phyloP scores from a whole-genome alignment of 2,329 filamentous ascomycete species.

The Colletotrichum echinochloae region DNA sequence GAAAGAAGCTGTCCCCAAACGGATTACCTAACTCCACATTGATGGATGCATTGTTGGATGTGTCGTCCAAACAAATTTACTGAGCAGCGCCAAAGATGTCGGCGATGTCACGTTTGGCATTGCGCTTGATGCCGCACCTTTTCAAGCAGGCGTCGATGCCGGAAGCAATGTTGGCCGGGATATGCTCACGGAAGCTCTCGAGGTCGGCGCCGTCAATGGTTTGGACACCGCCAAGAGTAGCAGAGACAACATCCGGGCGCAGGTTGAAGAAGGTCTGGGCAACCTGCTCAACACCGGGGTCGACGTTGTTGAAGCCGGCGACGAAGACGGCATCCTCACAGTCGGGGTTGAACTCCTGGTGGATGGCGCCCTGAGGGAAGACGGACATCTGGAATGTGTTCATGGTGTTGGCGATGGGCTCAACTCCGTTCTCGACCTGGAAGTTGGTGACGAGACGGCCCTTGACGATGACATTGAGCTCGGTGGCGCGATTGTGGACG shows the following conservation, averaged over 20 bases:
- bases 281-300: constrained; percentile 59
- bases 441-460: constrained; percentile 59
- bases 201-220: constrained; percentile 56
- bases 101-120: constrained; percentile 48
- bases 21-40: no score
- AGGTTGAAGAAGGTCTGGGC: constrained; percentile 62
- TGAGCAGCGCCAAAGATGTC: constrained; percentile 38
- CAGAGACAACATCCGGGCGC: constrained; percentile 53
- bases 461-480: constrained; percentile 60
- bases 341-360: constrained; percentile 64
- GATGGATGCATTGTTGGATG: no score
- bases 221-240: constrained; percentile 53
- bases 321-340: constrained; percentile 62
- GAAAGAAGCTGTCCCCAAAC: no score
- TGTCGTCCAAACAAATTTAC: no score
- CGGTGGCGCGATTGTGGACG: constrained; percentile 60
- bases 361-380: constrained; percentile 62
- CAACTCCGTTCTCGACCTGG: constrained; percentile 56
- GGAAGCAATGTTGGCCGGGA: constrained; percentile 62
- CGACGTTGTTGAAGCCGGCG: constrained; percentile 59
- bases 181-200: constrained; percentile 53
- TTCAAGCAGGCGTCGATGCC: constrained; percentile 64
- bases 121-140: constrained; percentile 58
- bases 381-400: constrained; percentile 58
- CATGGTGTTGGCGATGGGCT: constrained; percentile 51